Evolutionary conservation across 805 yeast species (phyloP).

Genomic region (Wickerhamiella occidentalis): DNA sequence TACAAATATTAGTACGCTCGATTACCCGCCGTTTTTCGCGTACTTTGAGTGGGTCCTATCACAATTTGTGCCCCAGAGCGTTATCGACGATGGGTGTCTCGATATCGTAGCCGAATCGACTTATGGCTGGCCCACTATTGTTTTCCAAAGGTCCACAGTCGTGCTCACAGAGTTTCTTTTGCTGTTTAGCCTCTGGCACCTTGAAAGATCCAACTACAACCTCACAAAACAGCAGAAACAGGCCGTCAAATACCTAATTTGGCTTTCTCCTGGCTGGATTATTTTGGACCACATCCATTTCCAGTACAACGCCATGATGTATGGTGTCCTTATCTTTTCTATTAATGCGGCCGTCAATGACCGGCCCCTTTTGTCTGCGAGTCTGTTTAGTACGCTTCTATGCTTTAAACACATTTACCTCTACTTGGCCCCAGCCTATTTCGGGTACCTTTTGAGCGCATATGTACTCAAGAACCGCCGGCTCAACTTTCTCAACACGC

Average conservation of each 20-base stretch:
- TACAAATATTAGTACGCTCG: slow-evolving; percentile 81
- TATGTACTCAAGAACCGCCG: slow-evolving; percentile 33
- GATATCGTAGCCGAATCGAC: slow-evolving; percentile 51
- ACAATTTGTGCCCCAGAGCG: slow-evolving; percentile 52
- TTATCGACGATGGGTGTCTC: slow-evolving; percentile 63
- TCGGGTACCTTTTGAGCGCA: slow-evolving; percentile 59
- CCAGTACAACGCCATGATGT: slow-evolving; percentile 91
- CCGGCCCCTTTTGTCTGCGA: slow-evolving; percentile 41
- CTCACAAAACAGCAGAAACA: slow-evolving; percentile 25
- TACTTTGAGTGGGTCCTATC: slow-evolving; percentile 80
- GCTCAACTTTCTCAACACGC: slow-evolving; percentile 43
- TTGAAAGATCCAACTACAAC: slow-evolving; percentile 17
- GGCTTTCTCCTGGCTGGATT: slow-evolving; percentile 78
- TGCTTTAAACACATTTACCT: slow-evolving; percentile 93
- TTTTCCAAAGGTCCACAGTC: slow-evolving; percentile 74
- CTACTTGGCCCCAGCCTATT: slow-evolving; percentile 89
- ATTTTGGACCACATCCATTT: slow-evolving; percentile 93
- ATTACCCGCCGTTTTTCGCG: slow-evolving; percentile 96
- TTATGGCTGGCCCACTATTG: slow-evolving; percentile 67
- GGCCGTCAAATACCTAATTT: slow-evolving; percentile 71
- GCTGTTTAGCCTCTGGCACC: slow-evolving; percentile 60
- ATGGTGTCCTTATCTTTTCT: slow-evolving; percentile 66
- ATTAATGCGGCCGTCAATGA: slow-evolving; percentile 56
- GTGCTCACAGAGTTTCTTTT: slow-evolving; percentile 62
- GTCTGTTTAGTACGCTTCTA: slow-evolving; percentile 59